Evolutionary conservation across 73 alveolate genomes (phyloP).

Genomic region (Paramecium primaurelia): DNA sequence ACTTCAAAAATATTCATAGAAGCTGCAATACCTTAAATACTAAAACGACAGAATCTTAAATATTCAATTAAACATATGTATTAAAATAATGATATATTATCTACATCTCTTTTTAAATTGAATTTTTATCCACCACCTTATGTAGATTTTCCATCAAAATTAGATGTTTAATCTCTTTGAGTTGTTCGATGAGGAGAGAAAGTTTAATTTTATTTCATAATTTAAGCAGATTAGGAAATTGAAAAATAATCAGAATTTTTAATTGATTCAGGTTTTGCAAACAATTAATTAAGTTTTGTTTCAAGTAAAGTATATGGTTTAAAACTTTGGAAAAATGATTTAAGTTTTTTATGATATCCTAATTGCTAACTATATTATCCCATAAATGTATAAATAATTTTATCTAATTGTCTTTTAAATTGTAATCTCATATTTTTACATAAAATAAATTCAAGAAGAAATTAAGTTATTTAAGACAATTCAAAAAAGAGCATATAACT

Average conservation of each 20-base stretch:
- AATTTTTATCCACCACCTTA: background rate
- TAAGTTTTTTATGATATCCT: background rate
- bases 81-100: background rate
- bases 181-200: background rate
- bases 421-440: background rate
- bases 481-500: background rate
- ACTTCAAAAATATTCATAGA: background rate
- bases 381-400: background rate
- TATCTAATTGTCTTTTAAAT: background rate
- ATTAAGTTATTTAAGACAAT: background rate
- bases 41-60: background rate
- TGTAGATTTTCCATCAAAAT: background rate
- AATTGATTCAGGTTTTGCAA: background rate
- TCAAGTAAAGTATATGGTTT: constrained; percentile 6
- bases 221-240: background rate
- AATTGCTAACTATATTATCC: background rate
- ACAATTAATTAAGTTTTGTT: background rate
- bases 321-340: background rate
- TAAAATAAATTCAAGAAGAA: background rate
- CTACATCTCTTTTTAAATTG: background rate
- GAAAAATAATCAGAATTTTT: background rate
- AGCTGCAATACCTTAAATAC: background rate
- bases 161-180: background rate
- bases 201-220: background rate
- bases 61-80: background rate